Evolutionary conservation across 805 yeast genomes (phyloP).

Genomic region (Pichia sporocuriosa): DNA sequence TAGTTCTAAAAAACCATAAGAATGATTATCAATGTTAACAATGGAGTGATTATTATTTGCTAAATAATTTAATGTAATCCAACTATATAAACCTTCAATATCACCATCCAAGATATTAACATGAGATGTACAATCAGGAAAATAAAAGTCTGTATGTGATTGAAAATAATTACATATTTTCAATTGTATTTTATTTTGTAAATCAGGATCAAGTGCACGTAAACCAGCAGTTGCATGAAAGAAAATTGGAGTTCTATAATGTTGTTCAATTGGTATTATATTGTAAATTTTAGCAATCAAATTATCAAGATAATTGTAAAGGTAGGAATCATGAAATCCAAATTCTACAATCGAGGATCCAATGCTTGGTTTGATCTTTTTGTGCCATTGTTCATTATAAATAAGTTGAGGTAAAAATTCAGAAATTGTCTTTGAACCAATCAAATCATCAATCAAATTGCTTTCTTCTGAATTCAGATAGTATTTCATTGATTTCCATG

Average conservation of each 20-base stretch:
- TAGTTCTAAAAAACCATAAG: constrained; percentile 55
- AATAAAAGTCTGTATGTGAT: constrained; percentile 40
- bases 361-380: constrained; percentile 51
- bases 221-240: constrained; percentile 68
- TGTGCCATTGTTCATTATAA: constrained; percentile 40
- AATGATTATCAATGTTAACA: constrained; percentile 32
- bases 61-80: constrained; percentile 57
- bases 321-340: constrained; percentile 38
- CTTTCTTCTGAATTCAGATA: constrained; percentile 2
- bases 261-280: constrained; percentile 55
- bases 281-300: constrained; percentile 42
- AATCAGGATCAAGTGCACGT: constrained; percentile 48
- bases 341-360: constrained; percentile 54
- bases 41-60: constrained; percentile 36
- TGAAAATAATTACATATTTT: constrained; percentile 45
- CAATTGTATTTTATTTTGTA: constrained; percentile 36
- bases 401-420: constrained; percentile 18
- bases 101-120: constrained; percentile 58
- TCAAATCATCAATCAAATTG: too few species aligned
- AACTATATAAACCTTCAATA: constrained; percentile 58
- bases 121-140: constrained; percentile 59
- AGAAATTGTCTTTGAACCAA: background rate
- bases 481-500: constrained; percentile 40
- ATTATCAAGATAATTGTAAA: constrained; percentile 46
- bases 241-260: constrained; percentile 56